Base-by-base conservation (phyloP, 345 rosid species). In the Odontarrhena argentea region DNA sequence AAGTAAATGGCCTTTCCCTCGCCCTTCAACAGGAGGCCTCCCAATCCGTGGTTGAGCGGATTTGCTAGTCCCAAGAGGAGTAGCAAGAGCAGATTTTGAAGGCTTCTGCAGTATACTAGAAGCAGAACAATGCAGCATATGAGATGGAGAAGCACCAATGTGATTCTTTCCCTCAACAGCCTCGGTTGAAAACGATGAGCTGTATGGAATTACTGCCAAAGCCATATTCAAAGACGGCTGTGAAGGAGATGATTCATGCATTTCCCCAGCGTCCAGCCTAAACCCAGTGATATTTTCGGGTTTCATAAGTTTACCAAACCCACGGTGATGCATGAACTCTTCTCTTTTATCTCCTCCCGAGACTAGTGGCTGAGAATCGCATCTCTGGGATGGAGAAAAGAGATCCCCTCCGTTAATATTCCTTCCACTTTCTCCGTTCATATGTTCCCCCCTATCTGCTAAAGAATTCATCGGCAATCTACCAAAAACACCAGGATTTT, bases 1-100 rank as follows among this genome's bases (percentile, higher is more conserved):
- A 87, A 92, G 98, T 44, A 92, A 80, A 70, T 82, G 96, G 68
- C 76, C 83, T 77, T 81, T 92, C 54, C 96, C 98, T 48, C 91
- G 78, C 2, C 96, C 96, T 73, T 92, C 96, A 12, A 81, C 84
- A 54, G 91, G 96, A 18, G 96, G 89, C 73, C 98, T 85, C 52
- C 92, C 87, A 12, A 84, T 79, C 8, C 96, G 81, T 6, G 78
- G 36, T 73, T 84, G 90, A 56, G 61, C 49, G 32, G 75, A 61
- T 73, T 83, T 91, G 43, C 80, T 85, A 47, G 75, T 60, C 70
- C 76, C 88, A 44, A 84, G 60, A 61, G 72, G 51, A 10, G 68
- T 40, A 61, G 75, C 46, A 72, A 60, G 5, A 53, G 67, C 80
- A 58, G 71, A 61, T 67, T 84, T 82, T 15, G 84, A 75, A 35